A percentile compares a stretch with the other conserved stretches of the same genome.
Evolutionary conservation across 306 rosid species (phyloP).

Genomic region (Quercus dentata): DNA sequence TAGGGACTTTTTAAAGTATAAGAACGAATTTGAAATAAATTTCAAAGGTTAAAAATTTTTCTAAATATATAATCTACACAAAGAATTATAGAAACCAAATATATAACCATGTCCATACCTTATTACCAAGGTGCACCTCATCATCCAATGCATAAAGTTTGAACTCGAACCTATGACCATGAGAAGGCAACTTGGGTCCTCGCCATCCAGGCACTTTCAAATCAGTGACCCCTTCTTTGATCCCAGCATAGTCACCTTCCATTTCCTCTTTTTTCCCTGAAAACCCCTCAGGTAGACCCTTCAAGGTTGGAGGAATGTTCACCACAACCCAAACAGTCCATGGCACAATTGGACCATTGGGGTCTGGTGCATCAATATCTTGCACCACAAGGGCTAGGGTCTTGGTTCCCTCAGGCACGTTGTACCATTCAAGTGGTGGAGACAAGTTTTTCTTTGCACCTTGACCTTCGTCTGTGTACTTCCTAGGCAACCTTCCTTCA

Average conservation of each 20-base stretch:
- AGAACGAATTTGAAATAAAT: too few species aligned
- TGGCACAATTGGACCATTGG: constrained; percentile 51
- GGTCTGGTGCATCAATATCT: constrained; percentile 78
- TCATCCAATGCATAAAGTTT: constrained; percentile 79
- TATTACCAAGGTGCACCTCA: constrained; percentile 57
- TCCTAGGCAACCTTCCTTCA: constrained; percentile 61
- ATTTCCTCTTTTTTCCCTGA: constrained; percentile 55
- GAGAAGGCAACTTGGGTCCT: constrained; percentile 56
- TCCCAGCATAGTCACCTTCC: constrained; percentile 43
- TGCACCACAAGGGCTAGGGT: constrained; percentile 62
- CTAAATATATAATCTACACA: too few species aligned
- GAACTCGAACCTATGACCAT: constrained; percentile 68
- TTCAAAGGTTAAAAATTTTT: too few species aligned
- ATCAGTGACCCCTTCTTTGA: constrained; percentile 67
- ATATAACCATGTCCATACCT: constrained; percentile 30
- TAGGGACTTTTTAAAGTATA: too few species aligned
- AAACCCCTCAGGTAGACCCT: constrained; percentile 71
- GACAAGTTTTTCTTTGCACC: constrained; percentile 75
- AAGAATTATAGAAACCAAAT: neutral
- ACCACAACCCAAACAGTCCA: constrained; percentile 78
- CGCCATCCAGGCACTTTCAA: constrained; percentile 76
- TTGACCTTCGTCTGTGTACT: constrained; percentile 68
- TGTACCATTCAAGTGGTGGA: constrained; percentile 90
- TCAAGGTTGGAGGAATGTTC: constrained; percentile 52
- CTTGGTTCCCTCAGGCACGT: constrained; percentile 65